Conservation (phyloP, 2,329 filamentous ascomycete species). For the Exophiala bonariae region DNA sequence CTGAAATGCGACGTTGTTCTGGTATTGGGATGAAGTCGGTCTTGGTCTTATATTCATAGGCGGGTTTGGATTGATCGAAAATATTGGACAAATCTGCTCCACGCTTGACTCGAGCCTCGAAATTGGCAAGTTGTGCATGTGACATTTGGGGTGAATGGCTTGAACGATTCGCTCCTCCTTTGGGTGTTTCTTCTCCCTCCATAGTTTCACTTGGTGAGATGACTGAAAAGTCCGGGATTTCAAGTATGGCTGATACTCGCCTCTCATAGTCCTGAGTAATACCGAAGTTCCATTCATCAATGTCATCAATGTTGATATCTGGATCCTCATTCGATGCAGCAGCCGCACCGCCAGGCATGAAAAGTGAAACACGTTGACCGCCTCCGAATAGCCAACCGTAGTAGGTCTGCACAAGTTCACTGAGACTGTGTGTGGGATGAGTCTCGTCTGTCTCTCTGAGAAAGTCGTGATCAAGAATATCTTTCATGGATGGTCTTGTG, state of each 20-base stretch:
- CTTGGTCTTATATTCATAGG: conserved; percentile 59
- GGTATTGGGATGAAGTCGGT: conserved; percentile 49
- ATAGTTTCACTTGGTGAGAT: conserved; percentile 46
- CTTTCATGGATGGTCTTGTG: conserved; percentile 47
- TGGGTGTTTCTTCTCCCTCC: conserved; percentile 41
- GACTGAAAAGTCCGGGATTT: conserved; percentile 32
- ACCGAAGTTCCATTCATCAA: conserved; percentile 66
- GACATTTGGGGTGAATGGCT: conserved; percentile 33
- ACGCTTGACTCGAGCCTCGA: conserved; percentile 58
- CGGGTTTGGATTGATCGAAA: conserved; percentile 56
- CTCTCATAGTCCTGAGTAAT: conserved; percentile 62
- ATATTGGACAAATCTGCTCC: conserved; percentile 58
- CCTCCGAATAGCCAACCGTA: conserved; percentile 51
- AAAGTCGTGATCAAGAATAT: conserved; percentile 47
- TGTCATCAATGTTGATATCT: conserved; percentile 41
- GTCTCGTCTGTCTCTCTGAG: conserved; percentile 42
- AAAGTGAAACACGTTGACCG: conserved; percentile 56
- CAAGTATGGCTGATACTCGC: conserved; percentile 46
- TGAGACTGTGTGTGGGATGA: conserved; percentile 45
- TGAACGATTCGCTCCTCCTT: conserved; percentile 21
- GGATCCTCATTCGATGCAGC: conserved; percentile 50
- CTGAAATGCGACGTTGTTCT: conserved; percentile 49
- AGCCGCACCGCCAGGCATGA: conserved; percentile 59
- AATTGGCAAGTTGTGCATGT: conserved; percentile 51
- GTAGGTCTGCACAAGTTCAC: conserved; percentile 48